A percentile compares a stretch with the other conserved stretches of the same genome.
Evolutionary conservation across 2,329 filamentous ascomycete species (phyloP).

Genomic region (Verticillium nonalfalfae): DNA sequence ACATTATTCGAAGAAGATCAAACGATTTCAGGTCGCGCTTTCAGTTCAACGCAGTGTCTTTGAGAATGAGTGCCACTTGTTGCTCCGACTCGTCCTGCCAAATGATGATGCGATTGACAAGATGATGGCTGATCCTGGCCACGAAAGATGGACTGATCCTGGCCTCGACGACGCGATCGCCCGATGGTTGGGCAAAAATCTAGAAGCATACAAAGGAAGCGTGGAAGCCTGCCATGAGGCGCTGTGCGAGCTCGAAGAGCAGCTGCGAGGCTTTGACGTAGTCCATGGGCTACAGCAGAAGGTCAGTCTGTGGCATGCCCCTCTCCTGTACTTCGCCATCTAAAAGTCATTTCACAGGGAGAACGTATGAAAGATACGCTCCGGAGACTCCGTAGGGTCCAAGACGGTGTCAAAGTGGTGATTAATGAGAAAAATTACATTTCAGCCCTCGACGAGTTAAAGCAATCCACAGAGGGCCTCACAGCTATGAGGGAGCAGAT

Average conservation of each 20-base stretch:
- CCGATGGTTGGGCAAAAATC: slow-evolving; percentile 1
- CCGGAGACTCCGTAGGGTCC: not conserved
- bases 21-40: not conserved
- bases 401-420: slow-evolving; percentile 1
- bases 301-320: not conserved
- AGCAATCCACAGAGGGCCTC: slow-evolving; percentile 1
- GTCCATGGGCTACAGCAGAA: not conserved
- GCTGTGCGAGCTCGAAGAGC: not conserved
- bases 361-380: not conserved
- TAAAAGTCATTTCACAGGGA: not conserved
- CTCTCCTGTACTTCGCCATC: not conserved
- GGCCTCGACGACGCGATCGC: not conserved
- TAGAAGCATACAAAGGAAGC: not conserved
- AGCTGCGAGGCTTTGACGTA: not conserved
- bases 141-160: not conserved
- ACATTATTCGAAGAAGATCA: slow-evolving; percentile 3
- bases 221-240: not conserved
- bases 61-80: slow-evolving; percentile 3
- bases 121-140: not conserved
- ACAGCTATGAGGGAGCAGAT: slow-evolving; percentile 4
- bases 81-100: not conserved
- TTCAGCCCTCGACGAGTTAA: not conserved
- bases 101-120: not conserved
- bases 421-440: not conserved
- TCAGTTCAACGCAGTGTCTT: not conserved